Conservation (phyloP, 768 basidiomycete species). For the Clitopilus hobsonii region DNA sequence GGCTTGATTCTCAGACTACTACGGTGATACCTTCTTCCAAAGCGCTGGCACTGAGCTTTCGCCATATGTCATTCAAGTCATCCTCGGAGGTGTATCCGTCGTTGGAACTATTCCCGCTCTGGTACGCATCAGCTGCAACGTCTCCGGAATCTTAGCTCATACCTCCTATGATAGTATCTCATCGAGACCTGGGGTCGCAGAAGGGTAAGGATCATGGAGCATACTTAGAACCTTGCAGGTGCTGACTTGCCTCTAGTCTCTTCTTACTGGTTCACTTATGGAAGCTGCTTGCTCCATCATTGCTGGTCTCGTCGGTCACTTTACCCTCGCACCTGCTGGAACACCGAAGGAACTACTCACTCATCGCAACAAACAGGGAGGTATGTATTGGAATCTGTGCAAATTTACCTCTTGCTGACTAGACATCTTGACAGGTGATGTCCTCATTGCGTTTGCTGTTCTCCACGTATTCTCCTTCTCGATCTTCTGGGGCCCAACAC, state of each 20-base stretch:
- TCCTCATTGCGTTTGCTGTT: constrained; percentile 73
- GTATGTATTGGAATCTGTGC: constrained; percentile 12
- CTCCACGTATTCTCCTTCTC: constrained; percentile 69
- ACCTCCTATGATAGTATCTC: constrained; percentile 29
- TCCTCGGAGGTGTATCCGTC: constrained; percentile 73
- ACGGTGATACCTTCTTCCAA: constrained; percentile 78
- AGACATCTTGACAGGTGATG: constrained; percentile 38
- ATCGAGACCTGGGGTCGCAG: constrained; percentile 78
- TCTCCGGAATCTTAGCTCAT: neutral
- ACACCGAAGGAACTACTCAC: constrained; percentile 47
- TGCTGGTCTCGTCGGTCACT: constrained; percentile 70
- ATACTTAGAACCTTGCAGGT: neutral
- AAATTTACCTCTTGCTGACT: neutral
- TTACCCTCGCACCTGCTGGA: constrained; percentile 48
- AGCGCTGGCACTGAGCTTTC: constrained; percentile 63
- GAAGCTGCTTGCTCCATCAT: constrained; percentile 62
- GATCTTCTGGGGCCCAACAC: constrained; percentile 75
- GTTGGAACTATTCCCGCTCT: constrained; percentile 69
- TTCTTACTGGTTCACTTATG: constrained; percentile 58
- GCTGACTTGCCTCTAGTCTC: constrained; percentile 33
- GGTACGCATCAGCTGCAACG: constrained; percentile 21
- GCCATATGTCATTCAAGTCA: constrained; percentile 71
- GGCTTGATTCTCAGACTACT: constrained; percentile 51
- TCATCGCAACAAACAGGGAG: constrained; percentile 49
- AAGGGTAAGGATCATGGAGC: constrained; percentile 30